These are phyloP conservation scores for Achaetomiella virescens DNA, from an alignment of 495 filamentous ascomycete species.

Conservation along the genomic window DNA sequence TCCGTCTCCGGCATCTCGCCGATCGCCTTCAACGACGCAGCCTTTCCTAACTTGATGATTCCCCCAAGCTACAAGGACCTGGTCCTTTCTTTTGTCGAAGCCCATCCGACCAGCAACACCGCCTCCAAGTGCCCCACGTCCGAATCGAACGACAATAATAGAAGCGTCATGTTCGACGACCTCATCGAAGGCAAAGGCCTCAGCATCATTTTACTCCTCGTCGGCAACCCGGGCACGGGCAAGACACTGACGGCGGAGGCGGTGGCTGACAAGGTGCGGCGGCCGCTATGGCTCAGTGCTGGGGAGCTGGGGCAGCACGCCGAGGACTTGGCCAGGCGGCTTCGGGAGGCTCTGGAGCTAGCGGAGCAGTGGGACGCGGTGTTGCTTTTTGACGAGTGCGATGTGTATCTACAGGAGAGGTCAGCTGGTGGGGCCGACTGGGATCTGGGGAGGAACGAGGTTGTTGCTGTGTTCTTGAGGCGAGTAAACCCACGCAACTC, in stretches of 20 bases:
- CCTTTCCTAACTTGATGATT: neutral
- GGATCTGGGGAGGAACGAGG: neutral
- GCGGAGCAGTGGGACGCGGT: neutral
- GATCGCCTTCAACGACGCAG: neutral
- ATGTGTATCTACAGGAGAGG: neutral
- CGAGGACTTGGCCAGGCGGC: too few species aligned
- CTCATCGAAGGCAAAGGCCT: neutral
- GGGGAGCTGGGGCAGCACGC: neutral
- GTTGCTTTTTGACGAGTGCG: neutral
- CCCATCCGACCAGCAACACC: neutral
- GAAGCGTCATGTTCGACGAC: neutral
- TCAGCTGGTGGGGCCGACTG: neutral
- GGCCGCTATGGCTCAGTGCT: neutral
- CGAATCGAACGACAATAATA: neutral
- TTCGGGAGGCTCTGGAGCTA: neutral
- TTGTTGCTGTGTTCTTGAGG: neutral
- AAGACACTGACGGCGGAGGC: conserved; percentile 1
- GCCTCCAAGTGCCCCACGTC: too few species aligned
- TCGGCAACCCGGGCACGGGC: neutral
- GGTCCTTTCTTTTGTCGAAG: neutral
- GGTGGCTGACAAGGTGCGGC: neutral
- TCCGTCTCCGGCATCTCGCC: neutral
- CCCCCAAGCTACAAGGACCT: neutral
- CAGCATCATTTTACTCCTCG: neutral
- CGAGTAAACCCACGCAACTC: too few species aligned